Conservation (phyloP, 2,329 filamentous ascomycete species). For the Apiospora aurea region DNA sequence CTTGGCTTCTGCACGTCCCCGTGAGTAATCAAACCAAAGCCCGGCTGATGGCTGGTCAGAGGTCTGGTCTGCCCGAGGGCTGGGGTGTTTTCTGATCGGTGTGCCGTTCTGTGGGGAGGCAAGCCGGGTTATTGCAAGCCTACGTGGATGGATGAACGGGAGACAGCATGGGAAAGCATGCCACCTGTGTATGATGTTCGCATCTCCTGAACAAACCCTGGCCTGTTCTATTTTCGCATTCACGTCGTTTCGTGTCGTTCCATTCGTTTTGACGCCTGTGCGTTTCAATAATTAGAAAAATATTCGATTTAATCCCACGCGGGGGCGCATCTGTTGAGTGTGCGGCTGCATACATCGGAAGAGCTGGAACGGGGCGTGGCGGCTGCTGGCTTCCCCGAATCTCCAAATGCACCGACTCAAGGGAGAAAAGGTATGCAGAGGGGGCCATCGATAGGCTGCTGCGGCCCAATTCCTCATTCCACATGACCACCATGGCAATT, state of each 20-base stretch:
- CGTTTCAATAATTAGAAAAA: no score
- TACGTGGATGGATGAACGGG: background rate
- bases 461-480: background rate
- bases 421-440: slow-evolving; percentile 5
- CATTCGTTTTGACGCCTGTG: background rate
- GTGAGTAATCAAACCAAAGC: background rate
- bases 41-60: no score
- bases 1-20: background rate
- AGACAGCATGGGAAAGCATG: background rate
- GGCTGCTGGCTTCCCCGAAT: background rate
- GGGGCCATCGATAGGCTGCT: background rate
- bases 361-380: background rate
- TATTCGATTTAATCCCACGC: background rate
- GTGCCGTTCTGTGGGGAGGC: background rate
- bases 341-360: slow-evolving; percentile 6
- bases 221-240: background rate
- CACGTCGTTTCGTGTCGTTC: background rate
- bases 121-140: background rate
- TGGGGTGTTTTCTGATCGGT: background rate
- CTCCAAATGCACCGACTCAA: background rate
- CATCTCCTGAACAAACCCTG: background rate
- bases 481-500: background rate
- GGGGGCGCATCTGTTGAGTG: background rate
- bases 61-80: background rate
- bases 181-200: background rate